These are phyloP conservation scores for Sclerotinia nivalis DNA, from an alignment of 2,329 filamentous ascomycete species.

Conservation along the genomic window DNA sequence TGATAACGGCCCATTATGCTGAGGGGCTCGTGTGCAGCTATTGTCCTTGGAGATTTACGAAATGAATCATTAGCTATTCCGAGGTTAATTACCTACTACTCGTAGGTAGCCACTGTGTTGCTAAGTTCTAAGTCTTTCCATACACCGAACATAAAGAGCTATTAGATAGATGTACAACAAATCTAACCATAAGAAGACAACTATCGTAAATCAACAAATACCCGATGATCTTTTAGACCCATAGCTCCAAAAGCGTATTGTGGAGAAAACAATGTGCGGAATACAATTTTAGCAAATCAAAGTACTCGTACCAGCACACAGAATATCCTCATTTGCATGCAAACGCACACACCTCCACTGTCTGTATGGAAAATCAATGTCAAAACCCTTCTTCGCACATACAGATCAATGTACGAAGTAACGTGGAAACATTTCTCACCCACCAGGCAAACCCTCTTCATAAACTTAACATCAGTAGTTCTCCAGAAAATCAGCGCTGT, in stretches of 20 bases:
- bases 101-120: neutral
- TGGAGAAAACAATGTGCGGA: neutral
- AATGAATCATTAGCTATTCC: neutral
- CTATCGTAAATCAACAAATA: neutral
- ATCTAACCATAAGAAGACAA: neutral
- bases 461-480: neutral
- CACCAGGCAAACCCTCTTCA: neutral
- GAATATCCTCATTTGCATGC: neutral
- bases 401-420: neutral
- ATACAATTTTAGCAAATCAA: neutral
- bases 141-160: neutral
- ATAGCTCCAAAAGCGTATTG: neutral
- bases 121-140: neutral
- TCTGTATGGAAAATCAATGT: neutral
- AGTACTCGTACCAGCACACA: neutral
- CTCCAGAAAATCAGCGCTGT: conserved; percentile 1
- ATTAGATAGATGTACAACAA: neutral
- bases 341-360: neutral
- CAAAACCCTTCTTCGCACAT: neutral
- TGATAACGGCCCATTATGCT: no score
- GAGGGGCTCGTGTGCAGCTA: neutral
- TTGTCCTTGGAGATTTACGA: neutral
- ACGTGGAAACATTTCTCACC: neutral
- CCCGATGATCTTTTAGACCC: neutral
- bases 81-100: no score